Conservation (phyloP, 225 moss, liverwort and hornwort genomes). For the Physcomitrium patens region DNA sequence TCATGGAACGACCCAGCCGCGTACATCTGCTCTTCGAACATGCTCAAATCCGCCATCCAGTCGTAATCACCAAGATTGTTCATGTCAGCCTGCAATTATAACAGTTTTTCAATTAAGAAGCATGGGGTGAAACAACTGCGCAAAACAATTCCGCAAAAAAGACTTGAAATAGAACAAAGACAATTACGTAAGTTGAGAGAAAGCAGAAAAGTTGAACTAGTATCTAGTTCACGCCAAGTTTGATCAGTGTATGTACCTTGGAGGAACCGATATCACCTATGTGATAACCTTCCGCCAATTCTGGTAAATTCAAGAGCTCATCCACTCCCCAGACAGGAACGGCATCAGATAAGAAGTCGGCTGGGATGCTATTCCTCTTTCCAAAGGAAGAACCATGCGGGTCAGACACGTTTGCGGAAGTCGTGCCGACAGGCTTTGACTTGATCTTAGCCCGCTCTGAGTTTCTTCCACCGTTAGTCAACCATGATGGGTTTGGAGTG, state of each 20-base stretch:
- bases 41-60: conserved; percentile 51
- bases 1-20: conserved; percentile 49
- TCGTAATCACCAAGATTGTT: conserved; percentile 55
- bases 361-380: conserved; percentile 64
- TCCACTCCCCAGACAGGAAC: conserved; percentile 80
- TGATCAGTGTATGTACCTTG: conserved; percentile 55
- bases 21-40: conserved; percentile 65
- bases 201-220: too few relatives aligned
- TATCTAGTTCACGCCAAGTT: too few relatives aligned
- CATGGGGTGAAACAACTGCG: not conserved
- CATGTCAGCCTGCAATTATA: conserved; percentile 52
- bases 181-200: too few relatives aligned
- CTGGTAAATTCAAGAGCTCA: conserved; percentile 81
- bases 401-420: conserved; percentile 23
- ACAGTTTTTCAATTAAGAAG: not conserved
- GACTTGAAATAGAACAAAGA: too few relatives aligned
- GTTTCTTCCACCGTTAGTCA: conserved; percentile 36
- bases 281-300: conserved; percentile 84
- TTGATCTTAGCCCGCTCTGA: conserved; percentile 33
- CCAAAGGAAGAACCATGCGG: conserved; percentile 32
- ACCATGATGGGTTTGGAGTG: conserved; percentile 34
- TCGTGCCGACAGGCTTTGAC: conserved; percentile 15
- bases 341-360: conserved; percentile 63
- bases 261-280: conserved; percentile 86
- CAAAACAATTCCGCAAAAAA: too few relatives aligned